Evolutionary conservation across 1,284 basidiomycete genomes (phyloP).

Genomic region (Puccinia horiana): DNA sequence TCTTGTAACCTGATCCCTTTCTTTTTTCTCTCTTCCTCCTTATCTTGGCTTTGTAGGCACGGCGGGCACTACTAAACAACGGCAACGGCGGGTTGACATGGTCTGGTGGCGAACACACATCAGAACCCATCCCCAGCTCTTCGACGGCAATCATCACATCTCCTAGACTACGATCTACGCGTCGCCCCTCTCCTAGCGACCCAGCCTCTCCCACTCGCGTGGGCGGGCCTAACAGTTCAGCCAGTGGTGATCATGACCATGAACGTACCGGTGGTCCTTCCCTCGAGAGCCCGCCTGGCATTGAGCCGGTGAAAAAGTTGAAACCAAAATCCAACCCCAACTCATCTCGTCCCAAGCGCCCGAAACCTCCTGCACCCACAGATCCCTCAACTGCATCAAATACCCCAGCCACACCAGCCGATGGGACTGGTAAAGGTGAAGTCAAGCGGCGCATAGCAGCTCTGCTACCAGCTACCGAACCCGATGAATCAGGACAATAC

Average conservation of each 20-base stretch:
- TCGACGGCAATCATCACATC: constrained; percentile 14
- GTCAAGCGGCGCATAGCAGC: constrained; percentile 10
- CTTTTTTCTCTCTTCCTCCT: background rate
- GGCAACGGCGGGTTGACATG: background rate
- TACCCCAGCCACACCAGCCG: background rate
- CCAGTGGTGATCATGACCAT: background rate
- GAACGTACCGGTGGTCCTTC: background rate
- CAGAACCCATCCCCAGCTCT: constrained; percentile 2
- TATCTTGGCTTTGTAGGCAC: background rate
- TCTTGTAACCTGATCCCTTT: background rate
- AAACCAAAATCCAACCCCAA: background rate
- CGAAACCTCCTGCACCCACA: constrained; percentile 7
- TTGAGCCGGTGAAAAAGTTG: constrained; percentile 7
- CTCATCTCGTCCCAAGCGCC: constrained; percentile 25
- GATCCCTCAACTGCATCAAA: background rate
- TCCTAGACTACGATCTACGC: background rate
- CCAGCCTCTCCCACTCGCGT: constrained; percentile 4
- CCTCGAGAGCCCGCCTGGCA: background rate
- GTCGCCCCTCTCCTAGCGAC: background rate
- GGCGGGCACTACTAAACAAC: background rate
- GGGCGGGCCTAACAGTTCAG: background rate
- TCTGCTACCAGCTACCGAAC: constrained; percentile 32
- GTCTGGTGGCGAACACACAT: background rate
- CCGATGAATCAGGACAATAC: constrained; percentile 44
- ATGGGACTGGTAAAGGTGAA: background rate